A percentile compares a stretch with the other conserved stretches of the same genome.
Conservation (phyloP, 2,329 filamentous ascomycete species). For the Monilinia vaccinii-corymbosi region DNA sequence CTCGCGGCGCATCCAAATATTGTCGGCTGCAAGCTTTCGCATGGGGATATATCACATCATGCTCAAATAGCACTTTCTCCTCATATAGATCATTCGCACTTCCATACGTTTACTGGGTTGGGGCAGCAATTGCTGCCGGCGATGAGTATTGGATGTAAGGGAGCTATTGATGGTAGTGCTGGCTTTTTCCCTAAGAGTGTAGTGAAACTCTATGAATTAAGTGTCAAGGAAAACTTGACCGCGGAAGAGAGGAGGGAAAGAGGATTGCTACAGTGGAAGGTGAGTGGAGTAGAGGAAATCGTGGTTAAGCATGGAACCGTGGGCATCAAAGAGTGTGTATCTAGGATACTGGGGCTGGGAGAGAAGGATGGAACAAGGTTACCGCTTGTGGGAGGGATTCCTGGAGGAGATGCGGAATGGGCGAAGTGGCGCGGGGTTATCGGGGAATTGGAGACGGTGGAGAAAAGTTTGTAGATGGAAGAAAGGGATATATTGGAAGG, state of each 20-base stretch:
- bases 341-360: conserved; percentile 49
- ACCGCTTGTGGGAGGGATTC: conserved; percentile 48
- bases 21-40: conserved; percentile 60
- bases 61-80: conserved; percentile 51
- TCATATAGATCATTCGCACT: conserved; percentile 47
- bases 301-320: conserved; percentile 51
- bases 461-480: conserved; percentile 22
- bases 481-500: neutral
- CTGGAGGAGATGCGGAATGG: conserved; percentile 42
- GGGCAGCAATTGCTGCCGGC: conserved; percentile 57
- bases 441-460: conserved; percentile 25
- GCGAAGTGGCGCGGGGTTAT: conserved; percentile 34
- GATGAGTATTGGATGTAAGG: conserved; percentile 52
- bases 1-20: conserved; percentile 57
- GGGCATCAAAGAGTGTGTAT: conserved; percentile 56
- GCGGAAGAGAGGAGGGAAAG: conserved; percentile 41
- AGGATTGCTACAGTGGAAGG: conserved; percentile 48
- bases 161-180: conserved; percentile 58
- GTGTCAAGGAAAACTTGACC: conserved; percentile 29
- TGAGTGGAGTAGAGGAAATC: conserved; percentile 53
- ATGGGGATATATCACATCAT: conserved; percentile 57
- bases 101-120: conserved; percentile 54
- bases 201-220: conserved; percentile 46
- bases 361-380: conserved; percentile 50
- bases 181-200: conserved; percentile 56